A percentile compares a stretch with the other conserved stretches of the same genome.
These are phyloP conservation scores for Cyclospora cayetanensis DNA, from an alignment of 169 alveolate species.

Conservation along the genomic window DNA sequence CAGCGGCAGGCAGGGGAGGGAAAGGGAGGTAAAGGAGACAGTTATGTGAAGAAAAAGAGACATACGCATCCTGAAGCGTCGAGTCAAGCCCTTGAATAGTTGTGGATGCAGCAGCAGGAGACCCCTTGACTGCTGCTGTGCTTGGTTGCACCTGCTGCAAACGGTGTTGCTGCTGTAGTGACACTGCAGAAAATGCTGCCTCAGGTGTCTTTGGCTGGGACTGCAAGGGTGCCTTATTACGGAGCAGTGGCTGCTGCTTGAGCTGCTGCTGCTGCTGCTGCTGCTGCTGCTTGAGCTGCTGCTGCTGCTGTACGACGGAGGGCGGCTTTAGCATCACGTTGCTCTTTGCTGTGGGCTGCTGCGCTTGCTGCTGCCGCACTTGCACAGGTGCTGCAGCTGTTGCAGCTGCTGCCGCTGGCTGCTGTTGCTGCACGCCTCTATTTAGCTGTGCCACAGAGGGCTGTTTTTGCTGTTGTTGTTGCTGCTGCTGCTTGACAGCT, in stretches of 20 bases:
- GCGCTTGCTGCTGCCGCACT: not conserved
- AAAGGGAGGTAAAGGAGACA: too few relatives aligned
- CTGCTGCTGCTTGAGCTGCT: not conserved
- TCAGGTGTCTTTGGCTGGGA: not conserved
- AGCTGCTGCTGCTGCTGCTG: not conserved
- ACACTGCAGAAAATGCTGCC: not conserved
- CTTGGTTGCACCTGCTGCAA: too few relatives aligned
- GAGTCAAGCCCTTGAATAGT: not conserved
- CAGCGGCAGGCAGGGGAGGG: conserved; percentile 33
- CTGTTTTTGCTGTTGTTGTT: not conserved
- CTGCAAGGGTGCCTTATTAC: too few relatives aligned
- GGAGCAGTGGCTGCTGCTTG: not conserved
- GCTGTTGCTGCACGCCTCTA: not conserved
- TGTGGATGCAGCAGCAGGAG: not conserved
- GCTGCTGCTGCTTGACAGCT: not conserved
- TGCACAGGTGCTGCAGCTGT: not conserved
- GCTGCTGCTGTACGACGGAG: not conserved
- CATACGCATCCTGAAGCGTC: not conserved
- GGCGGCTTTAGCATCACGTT: not conserved
- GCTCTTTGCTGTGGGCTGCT: too few relatives aligned
- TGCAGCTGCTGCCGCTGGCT: not conserved
- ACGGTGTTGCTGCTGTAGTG: not conserved
- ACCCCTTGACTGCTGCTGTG: not conserved
- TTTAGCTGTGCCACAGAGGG: not conserved
- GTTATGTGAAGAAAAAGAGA: too few relatives aligned